phyloP scores from a whole-genome alignment of 768 basidiomycete genomes.

The Russula emetica region DNA sequence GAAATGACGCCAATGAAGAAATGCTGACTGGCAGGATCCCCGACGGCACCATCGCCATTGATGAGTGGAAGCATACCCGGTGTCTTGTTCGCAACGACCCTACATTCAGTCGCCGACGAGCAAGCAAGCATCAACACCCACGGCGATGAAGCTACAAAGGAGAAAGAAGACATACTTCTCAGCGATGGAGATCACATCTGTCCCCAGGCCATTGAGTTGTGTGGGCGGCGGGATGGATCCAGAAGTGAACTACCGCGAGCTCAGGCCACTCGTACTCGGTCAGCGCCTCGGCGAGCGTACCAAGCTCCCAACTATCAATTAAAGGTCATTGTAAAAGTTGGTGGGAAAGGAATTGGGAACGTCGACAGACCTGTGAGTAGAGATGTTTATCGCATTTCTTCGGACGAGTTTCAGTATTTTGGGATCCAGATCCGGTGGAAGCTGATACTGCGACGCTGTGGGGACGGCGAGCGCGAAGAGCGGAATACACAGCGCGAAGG shows the following conservation, averaged over 20 bases:
- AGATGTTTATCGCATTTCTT: constrained; percentile 13
- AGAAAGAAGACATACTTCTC: constrained; percentile 34
- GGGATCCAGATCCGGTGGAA: neutral
- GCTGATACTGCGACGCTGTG: neutral
- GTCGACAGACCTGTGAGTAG: constrained; percentile 16
- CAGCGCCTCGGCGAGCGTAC: constrained; percentile 52
- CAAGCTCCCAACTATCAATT: constrained; percentile 52
- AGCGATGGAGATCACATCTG: constrained; percentile 43
- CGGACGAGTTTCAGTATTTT: neutral
- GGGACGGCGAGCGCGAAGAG: neutral
- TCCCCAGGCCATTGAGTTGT: constrained; percentile 34
- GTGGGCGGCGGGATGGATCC: constrained; percentile 42
- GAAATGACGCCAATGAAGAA: too few species aligned
- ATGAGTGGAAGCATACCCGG: constrained; percentile 41
- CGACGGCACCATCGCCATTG: constrained; percentile 48
- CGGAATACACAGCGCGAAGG: neutral
- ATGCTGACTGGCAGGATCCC: constrained; percentile 54
- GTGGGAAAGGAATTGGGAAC: neutral
- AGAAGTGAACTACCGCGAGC: constrained; percentile 47
- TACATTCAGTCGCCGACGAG: constrained; percentile 26
- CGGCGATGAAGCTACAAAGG: neutral
- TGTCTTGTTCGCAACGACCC: constrained; percentile 40
- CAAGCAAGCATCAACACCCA: neutral
- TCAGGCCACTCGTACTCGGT: constrained; percentile 48
- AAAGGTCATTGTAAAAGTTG: neutral